Evolutionary conservation across 2,329 filamentous ascomycete species (phyloP), one percentile per base, ranked within the genome.

Genomic region (Teratosphaeria nubilosa): DNA sequence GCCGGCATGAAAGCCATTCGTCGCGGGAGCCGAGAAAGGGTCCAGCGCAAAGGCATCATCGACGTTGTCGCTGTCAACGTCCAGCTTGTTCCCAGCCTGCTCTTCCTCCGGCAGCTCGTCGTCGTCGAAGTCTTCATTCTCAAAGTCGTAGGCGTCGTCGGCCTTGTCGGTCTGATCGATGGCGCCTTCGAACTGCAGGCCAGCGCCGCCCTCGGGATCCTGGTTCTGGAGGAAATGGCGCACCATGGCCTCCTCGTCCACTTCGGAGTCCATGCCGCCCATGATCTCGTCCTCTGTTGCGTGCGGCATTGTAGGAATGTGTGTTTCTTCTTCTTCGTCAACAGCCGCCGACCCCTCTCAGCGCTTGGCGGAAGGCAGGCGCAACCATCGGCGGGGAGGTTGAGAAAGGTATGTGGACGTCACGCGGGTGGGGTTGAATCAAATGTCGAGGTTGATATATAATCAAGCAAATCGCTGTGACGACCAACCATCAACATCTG

Each of bases 101-200:
- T 89, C 86, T 62, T 94, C 90, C 6, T 94, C 90, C 11, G 90
- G 87, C 7, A 96, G 80, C 62, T 96, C 91, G 69, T 96, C 91
- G 70, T 97, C 92, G 64, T 87, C 87, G 62, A 97, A 91, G 69
- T 96, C 90, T 70, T 89, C 90, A 66, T 81, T 22, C 41, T 48
- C 41, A 7, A 48, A 99, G 70, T 99, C 94, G 62, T 94, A 77
- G 48, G 94, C 94, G 74, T 97, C 89, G 60, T 91, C 91, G 57
- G 91, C 92, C 74, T 99, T 99, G 72, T 90, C 87, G 22, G 80
- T 81, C 56, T 71, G 65, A 56, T 78, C 77, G 56, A 80, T 72
- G 56, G 72, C 69, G 16, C 63, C 55, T 45, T 61, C 62, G 56
- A 41, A 73, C 6, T 53, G 51, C 30, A 45, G 31, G 16, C 66